Percentiles rank a stretch among this genome's conserved stretches.
phyloP scores from a whole-genome alignment of 2,329 filamentous ascomycete genomes.

The Diaporthe australafricana region DNA sequence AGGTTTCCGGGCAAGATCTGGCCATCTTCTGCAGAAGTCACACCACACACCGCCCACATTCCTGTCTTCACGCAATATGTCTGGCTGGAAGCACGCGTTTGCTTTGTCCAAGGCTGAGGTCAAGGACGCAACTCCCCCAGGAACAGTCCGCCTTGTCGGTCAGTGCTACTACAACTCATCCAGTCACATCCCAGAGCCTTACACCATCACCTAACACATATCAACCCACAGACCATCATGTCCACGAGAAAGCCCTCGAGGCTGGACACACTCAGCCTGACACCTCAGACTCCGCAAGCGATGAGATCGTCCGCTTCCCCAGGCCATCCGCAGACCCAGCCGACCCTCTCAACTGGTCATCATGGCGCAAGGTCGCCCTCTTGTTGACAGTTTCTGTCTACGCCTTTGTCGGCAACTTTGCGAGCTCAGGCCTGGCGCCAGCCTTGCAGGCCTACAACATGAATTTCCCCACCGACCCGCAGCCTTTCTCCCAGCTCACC shows the following conservation, averaged over 20 bases:
- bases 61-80: not conserved
- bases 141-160: constrained; percentile 24
- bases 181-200: constrained; percentile 1
- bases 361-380: constrained; percentile 35
- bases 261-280: not conserved
- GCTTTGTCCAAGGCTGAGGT: constrained; percentile 19
- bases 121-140: constrained; percentile 19
- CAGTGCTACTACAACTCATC: constrained; percentile 3
- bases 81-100: constrained; percentile 15
- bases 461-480: constrained; percentile 44
- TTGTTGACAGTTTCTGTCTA: constrained; percentile 46
- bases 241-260: constrained; percentile 15
- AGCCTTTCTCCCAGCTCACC: constrained; percentile 43
- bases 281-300: constrained; percentile 1
- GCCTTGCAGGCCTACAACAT: constrained; percentile 48
- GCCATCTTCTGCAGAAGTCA: not conserved
- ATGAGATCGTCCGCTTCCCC: constrained; percentile 18
- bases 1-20: constrained; percentile 15
- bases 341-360: constrained; percentile 17
- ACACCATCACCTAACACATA: not conserved
- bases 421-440: constrained; percentile 47
- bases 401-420: constrained; percentile 50
- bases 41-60: not conserved
- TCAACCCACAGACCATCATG: constrained; percentile 5
- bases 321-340: constrained; percentile 14